A percentile compares a stretch with the other conserved stretches of the same genome.
Evolutionary conservation across 345 rosid genomes (phyloP).

Genomic region (Kandelia obovata): DNA sequence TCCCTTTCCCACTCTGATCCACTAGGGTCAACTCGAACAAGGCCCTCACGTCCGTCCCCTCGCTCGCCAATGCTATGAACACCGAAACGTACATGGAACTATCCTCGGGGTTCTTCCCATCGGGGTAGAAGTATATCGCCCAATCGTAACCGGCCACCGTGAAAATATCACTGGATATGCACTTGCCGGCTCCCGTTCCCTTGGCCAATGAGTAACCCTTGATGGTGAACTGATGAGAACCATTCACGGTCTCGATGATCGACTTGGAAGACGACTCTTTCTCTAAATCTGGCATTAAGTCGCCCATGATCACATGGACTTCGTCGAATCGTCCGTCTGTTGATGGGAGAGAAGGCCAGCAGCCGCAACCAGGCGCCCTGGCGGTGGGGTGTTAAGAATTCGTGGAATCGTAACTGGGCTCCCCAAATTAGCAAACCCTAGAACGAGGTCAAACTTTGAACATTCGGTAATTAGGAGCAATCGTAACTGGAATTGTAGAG

Average conservation of each 20-base stretch:
- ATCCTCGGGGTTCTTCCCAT: conserved; percentile 85
- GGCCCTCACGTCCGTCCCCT: conserved; percentile 90
- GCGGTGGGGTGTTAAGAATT: neutral
- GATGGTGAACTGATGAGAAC: conserved; percentile 73
- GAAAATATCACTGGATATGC: conserved; percentile 73
- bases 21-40: conserved; percentile 76
- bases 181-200: conserved; percentile 78
- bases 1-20: conserved; percentile 92
- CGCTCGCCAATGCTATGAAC: conserved; percentile 84
- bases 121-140: conserved; percentile 92
- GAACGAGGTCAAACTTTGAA: neutral
- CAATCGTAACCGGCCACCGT: conserved; percentile 88
- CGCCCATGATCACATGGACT: conserved; percentile 47
- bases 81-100: conserved; percentile 65
- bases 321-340: no score
- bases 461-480: neutral
- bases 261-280: conserved; percentile 52
- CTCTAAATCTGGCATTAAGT: conserved; percentile 26
- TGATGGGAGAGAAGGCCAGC: no score
- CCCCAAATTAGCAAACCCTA: conserved; percentile 4
- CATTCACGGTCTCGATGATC: conserved; percentile 74
- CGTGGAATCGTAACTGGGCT: neutral
- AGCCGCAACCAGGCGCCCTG: no score
- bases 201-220: conserved; percentile 79
- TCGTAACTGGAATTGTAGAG: neutral